Conservation (phyloP, 495 filamentous ascomycete species). For the Penicillium pulvis region DNA sequence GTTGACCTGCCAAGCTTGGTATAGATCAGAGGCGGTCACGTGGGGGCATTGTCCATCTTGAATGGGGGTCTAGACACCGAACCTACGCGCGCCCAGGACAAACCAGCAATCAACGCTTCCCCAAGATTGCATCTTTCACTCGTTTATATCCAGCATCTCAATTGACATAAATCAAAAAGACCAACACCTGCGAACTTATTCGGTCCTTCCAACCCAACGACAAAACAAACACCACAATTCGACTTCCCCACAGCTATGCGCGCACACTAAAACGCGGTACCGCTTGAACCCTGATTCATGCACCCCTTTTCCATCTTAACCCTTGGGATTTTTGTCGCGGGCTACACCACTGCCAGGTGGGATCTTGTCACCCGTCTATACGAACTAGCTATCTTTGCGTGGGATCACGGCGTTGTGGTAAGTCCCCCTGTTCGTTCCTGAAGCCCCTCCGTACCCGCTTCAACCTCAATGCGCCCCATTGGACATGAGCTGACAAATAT, state of each 20-base stretch:
- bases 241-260: constrained; percentile 32
- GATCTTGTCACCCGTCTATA: constrained; percentile 93
- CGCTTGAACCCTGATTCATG: constrained; percentile 65
- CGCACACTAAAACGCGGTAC: constrained; percentile 34
- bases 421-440: constrained; percentile 34
- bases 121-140: constrained; percentile 1
- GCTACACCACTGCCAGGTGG: constrained; percentile 98
- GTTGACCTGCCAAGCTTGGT: constrained; percentile 1
- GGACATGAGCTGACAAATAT: constrained; percentile 10
- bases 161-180: not conserved
- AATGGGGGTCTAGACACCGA: constrained; percentile 25
- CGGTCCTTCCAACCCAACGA: not conserved
- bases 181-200: not conserved
- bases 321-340: constrained; percentile 96
- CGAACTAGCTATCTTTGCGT: constrained; percentile 95
- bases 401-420: constrained; percentile 98
- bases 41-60: constrained; percentile 11
- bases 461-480: constrained; percentile 5
- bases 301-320: constrained; percentile 94
- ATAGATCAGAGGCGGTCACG: constrained; percentile 24
- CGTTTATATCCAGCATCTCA: not conserved
- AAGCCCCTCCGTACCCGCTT: constrained; percentile 20
- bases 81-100: constrained; percentile 5
- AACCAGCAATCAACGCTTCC: not conserved
- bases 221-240: not conserved